Evolutionary conservation across 768 basidiomycete genomes (phyloP).

Genomic region (Kwoniella dendrophila): DNA sequence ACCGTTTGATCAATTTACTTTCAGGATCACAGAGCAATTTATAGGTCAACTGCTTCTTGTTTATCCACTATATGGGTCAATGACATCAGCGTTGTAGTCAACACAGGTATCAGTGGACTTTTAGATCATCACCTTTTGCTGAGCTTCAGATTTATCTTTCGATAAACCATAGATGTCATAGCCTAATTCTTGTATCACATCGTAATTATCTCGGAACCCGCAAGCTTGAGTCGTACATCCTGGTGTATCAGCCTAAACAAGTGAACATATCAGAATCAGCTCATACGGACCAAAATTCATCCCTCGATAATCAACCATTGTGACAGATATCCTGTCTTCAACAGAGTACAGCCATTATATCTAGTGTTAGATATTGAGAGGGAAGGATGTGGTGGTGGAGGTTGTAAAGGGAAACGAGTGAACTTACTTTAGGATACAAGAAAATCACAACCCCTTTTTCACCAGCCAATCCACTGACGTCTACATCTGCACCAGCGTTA

Average conservation of each 20-base stretch:
- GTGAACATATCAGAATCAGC: too few relatives aligned
- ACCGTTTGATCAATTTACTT: slow-evolving; percentile 66
- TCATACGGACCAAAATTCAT: too few relatives aligned
- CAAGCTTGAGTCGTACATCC: slow-evolving; percentile 94
- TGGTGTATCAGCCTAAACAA: slow-evolving; percentile 46
- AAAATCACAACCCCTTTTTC: slow-evolving; percentile 73
- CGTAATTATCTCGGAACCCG: slow-evolving; percentile 80
- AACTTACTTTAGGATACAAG: slow-evolving; percentile 55
- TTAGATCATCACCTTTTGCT: slow-evolving; percentile 67
- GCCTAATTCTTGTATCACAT: slow-evolving; percentile 69
- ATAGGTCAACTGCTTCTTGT: slow-evolving; percentile 79
- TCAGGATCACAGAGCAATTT: slow-evolving; percentile 87
- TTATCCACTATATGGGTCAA: slow-evolving; percentile 41
- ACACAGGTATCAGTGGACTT: background rate
- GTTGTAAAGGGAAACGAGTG: too few relatives aligned
- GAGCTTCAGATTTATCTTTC: slow-evolving; percentile 62
- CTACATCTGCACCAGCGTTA: slow-evolving; percentile 78
- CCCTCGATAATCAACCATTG: too few relatives aligned
- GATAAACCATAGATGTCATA: slow-evolving; percentile 81
- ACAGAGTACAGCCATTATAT: too few relatives aligned
- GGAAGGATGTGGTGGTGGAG: too few relatives aligned
- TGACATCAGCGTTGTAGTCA: slow-evolving; percentile 32
- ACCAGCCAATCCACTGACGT: slow-evolving; percentile 64
- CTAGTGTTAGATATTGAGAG: too few relatives aligned
- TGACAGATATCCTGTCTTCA: too few relatives aligned